Conservation (phyloP, 106 monocot genomes). For the Dioscorea alata region DNA sequence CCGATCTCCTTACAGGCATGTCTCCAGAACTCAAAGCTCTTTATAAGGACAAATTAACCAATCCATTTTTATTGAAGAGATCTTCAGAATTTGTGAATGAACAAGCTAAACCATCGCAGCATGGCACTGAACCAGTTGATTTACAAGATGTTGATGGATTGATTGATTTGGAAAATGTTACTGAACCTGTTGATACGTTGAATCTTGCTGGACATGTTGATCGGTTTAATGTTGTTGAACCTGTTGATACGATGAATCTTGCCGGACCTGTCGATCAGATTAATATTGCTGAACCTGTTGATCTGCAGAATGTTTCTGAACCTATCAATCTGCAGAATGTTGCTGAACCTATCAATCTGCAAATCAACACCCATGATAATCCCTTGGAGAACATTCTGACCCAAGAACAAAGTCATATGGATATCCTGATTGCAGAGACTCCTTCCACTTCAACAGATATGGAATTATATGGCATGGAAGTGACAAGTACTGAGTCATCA, state of each 20-base stretch:
- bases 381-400: background rate
- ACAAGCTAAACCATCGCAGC: background rate
- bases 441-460: background rate
- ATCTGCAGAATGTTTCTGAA: background rate
- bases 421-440: background rate
- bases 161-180: background rate
- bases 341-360: background rate
- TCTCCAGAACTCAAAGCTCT: constrained; percentile 17
- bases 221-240: too few species aligned
- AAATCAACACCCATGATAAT: constrained; percentile 6
- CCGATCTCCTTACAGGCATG: constrained; percentile 24
- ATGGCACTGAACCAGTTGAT: background rate
- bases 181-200: too few species aligned
- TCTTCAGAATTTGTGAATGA: background rate
- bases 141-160: background rate
- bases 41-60: background rate
- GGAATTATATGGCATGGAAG: background rate
- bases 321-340: background rate
- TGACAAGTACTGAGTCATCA: constrained; percentile 7
- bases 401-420: background rate
- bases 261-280: too few species aligned
- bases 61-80: background rate
- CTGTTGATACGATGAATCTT: too few species aligned
- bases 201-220: too few species aligned
- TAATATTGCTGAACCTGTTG: too few species aligned